Conservation (phyloP, 2,329 filamentous ascomycete genomes). For the Monilinia polystroma region DNA sequence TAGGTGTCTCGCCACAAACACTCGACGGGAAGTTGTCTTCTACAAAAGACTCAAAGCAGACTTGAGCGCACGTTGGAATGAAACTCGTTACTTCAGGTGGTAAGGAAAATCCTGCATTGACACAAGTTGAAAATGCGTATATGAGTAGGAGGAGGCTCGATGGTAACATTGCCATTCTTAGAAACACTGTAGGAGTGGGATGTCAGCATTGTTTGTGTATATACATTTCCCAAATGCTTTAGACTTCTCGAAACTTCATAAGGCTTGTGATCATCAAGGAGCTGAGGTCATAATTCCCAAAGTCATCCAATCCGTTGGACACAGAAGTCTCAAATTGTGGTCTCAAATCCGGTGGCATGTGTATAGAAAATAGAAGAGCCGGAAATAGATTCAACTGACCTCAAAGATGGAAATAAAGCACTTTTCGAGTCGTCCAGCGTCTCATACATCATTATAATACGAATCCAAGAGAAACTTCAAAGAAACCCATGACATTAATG, state of each 20-base stretch:
- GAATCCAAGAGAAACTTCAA: constrained; percentile 28
- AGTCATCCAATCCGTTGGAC: constrained; percentile 21
- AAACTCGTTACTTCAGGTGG: constrained; percentile 36
- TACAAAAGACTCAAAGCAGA: constrained; percentile 64
- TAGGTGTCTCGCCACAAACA: constrained; percentile 50
- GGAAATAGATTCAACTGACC: constrained; percentile 33
- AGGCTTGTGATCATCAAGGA: constrained; percentile 9
- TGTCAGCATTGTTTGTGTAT: constrained; percentile 30
- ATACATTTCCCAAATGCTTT: constrained; percentile 13
- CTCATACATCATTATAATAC: constrained; percentile 40
- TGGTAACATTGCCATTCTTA: constrained; percentile 40
- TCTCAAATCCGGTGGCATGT: constrained; percentile 19
- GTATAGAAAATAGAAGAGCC: constrained; percentile 8
- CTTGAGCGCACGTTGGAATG: constrained; percentile 51
- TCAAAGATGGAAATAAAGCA: constrained; percentile 33
- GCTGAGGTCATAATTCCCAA: constrained; percentile 18
- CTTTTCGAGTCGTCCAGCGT: constrained; percentile 39
- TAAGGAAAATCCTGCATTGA: constrained; percentile 31
- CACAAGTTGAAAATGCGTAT: constrained; percentile 31
- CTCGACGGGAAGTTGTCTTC: constrained; percentile 54
- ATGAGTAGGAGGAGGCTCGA: constrained; percentile 37
- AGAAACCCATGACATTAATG: constrained; percentile 25
- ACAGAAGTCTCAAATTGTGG: constrained; percentile 3
- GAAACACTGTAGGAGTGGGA: constrained; percentile 27
- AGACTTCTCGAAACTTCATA: constrained; percentile 1